A percentile compares a stretch with the other conserved stretches of the same genome.
These are phyloP conservation scores for Colletotrichum kahawae DNA, from an alignment of 2,329 filamentous ascomycete genomes.

Conservation along the genomic window DNA sequence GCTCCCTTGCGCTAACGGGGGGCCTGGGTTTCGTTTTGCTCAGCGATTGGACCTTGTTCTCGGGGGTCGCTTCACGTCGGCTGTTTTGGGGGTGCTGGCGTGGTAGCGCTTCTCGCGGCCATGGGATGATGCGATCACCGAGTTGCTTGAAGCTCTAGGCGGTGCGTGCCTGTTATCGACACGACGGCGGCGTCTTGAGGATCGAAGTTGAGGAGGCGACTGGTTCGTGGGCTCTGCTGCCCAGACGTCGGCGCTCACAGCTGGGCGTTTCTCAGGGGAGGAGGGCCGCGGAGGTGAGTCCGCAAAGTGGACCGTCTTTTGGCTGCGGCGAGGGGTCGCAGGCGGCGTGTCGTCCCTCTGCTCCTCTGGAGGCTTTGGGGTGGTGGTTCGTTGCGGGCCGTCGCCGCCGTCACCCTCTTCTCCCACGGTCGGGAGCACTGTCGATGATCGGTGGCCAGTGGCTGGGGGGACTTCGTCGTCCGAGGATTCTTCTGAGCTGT, in stretches of 20 bases:
- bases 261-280: neutral
- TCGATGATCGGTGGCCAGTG: neutral
- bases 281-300: neutral
- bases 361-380: neutral
- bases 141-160: neutral
- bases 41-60: conserved; percentile 10
- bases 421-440: neutral
- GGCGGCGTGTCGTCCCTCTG: neutral
- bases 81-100: neutral
- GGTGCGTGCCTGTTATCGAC: neutral
- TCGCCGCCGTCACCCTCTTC: neutral
- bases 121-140: neutral
- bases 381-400: neutral
- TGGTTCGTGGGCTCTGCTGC: neutral
- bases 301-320: conserved; percentile 20
- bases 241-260: neutral
- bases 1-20: neutral
- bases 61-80: conserved; percentile 1
- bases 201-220: neutral
- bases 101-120: conserved; percentile 7
- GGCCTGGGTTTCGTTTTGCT: neutral
- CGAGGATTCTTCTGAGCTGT: neutral
- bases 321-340: conserved; percentile 15
- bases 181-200: conserved; percentile 1
- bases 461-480: neutral